phyloP scores from a whole-genome alignment of 768 basidiomycete species.

The Rhizopogon vinicolor region DNA sequence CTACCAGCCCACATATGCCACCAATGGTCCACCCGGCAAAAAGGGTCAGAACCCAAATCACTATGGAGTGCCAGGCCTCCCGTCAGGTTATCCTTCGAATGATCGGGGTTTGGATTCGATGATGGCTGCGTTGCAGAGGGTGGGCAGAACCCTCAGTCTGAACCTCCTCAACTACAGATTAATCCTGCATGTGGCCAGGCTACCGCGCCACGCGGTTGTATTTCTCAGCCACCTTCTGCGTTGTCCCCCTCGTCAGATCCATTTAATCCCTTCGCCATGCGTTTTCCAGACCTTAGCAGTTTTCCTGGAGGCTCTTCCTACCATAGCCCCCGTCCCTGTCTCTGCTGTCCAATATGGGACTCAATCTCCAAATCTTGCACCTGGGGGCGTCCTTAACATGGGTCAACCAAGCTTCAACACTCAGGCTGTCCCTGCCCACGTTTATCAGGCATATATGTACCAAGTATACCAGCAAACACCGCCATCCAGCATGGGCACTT shows the following conservation, averaged over 20 bases:
- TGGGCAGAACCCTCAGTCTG: constrained; percentile 80
- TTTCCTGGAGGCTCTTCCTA: constrained; percentile 29
- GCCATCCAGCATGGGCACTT: constrained; percentile 70
- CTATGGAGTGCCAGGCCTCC: constrained; percentile 70
- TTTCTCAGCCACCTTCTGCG: constrained; percentile 36
- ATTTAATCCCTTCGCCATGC: constrained; percentile 53
- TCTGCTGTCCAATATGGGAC: constrained; percentile 46
- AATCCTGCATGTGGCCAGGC: constrained; percentile 56
- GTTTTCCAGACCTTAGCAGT: constrained; percentile 46
- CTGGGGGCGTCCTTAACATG: constrained; percentile 56
- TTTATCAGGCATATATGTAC: constrained; percentile 83
- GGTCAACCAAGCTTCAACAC: constrained; percentile 60
- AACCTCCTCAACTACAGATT: constrained; percentile 67
- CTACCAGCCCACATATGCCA: constrained; percentile 75
- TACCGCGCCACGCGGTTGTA: constrained; percentile 41
- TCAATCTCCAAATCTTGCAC: constrained; percentile 56
- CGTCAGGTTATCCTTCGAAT: constrained; percentile 75
- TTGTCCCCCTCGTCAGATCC: constrained; percentile 51
- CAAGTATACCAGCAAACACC: constrained; percentile 77
- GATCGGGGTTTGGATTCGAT: constrained; percentile 86
- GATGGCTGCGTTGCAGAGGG: constrained; percentile 92
- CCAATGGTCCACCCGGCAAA: constrained; percentile 53
- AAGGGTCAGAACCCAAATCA: constrained; percentile 52
- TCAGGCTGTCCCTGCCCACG: constrained; percentile 59
- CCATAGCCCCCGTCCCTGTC: constrained; percentile 23